Base-by-base conservation (phyloP, 495 filamentous ascomycete genomes). In the Hyphodiscus hymeniophilus region DNA sequence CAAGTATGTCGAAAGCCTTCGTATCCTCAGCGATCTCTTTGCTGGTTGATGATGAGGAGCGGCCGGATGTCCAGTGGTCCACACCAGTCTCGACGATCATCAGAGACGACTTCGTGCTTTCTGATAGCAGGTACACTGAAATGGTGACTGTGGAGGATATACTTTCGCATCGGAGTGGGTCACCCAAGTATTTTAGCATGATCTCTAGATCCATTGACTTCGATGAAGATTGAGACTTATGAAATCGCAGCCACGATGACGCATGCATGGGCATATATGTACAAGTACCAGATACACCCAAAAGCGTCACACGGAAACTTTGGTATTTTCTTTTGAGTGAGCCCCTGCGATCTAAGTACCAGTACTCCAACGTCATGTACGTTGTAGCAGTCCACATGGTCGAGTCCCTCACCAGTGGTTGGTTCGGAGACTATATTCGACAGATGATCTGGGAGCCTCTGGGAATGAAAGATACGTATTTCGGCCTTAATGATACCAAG, bases 1-100 rank as follows among this genome's bases (percentile, higher is more conserved):
- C 54, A 28, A 75, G 72, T 49, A 79, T 74, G 4, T 76, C 75
- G 18, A 80, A 80, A 54, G 70, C 74, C 1, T 76, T 77, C 59
- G 73, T 70, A 7, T 68, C 68, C 0, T 69, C 77, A 11, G 60
- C 66, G 13, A 52, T 74, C 0, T 69, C 72, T 6, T 53, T 72
- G 3, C 59, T 70, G 0, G 68, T 80, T 35, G 64, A 71, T 16
- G 66, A 71, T 7, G 67, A 70, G 3, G 60, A 62, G 16, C 52
- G 54, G 3, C 54, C 59, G 2, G 62, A 66, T 8, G 58, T 79
- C 38, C 51, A 65, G 33, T 80, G 69, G 60, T 58, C 64, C 3
- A 74, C 76, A 2, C 66, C 70, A 7, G 51, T 80, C 18, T 54
- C 66, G 15, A 55, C 62, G 10, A 46, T 80, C 3, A 68, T 82